Evolutionary conservation across 345 rosid genomes (phyloP).

Genomic region (Pugionium cornutum): DNA sequence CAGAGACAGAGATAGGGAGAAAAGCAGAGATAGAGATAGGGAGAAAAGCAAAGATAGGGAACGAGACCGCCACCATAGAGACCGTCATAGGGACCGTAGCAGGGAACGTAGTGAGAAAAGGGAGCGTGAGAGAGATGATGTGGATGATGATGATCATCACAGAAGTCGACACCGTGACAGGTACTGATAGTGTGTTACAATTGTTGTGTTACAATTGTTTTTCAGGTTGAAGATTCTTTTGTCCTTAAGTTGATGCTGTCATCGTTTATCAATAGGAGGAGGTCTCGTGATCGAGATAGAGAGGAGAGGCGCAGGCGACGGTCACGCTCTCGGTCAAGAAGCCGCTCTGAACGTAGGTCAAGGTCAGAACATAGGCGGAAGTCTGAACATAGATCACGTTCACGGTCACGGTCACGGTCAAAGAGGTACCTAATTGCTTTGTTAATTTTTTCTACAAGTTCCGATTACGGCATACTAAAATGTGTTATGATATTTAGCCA

Average conservation of each 20-base stretch:
- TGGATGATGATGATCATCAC: constrained; percentile 59
- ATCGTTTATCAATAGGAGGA: constrained; percentile 43
- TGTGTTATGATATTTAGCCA: constrained; percentile 10
- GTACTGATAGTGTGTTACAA: constrained; percentile 40
- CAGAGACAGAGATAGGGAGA: constrained; percentile 27
- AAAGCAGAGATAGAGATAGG: constrained; percentile 35
- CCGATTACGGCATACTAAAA: not conserved
- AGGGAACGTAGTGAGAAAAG: constrained; percentile 74
- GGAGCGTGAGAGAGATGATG: constrained; percentile 67
- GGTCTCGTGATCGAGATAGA: constrained; percentile 71
- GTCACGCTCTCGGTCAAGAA: constrained; percentile 61
- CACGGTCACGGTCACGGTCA: constrained; percentile 77
- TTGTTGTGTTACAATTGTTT: not conserved
- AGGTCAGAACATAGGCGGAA: constrained; percentile 48
- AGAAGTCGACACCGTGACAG: constrained; percentile 64
- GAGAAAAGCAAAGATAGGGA: constrained; percentile 41
- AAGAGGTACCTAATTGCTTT: constrained; percentile 64
- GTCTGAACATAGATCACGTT: constrained; percentile 49
- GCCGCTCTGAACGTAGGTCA: constrained; percentile 74
- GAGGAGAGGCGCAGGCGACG: constrained; percentile 64
- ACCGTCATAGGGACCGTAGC: constrained; percentile 60
- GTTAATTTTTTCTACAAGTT: not conserved
- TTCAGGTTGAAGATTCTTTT: not conserved
- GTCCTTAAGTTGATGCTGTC: constrained; percentile 20
- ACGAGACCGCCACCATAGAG: constrained; percentile 53